These are phyloP conservation scores for Exophiala spinifera DNA, from an alignment of 2,329 filamentous ascomycete genomes.

Conservation along the genomic window DNA sequence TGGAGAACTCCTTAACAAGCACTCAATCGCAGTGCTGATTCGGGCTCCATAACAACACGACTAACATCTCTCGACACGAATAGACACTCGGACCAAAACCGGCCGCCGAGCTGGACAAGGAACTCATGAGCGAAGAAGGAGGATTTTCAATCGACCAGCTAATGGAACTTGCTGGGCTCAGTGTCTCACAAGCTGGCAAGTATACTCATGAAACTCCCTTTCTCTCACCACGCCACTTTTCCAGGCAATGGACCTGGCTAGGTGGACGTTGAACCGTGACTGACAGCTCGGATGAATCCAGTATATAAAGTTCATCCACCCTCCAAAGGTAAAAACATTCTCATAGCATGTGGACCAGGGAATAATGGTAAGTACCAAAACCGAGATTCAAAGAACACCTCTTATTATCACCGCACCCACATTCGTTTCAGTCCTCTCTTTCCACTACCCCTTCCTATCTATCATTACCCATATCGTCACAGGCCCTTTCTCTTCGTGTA, in stretches of 20 bases:
- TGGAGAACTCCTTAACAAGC: no score
- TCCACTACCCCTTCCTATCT: neutral
- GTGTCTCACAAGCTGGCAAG: slow-evolving; percentile 82
- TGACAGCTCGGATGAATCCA: slow-evolving; percentile 35
- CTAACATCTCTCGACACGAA: neutral
- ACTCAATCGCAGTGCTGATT: no score
- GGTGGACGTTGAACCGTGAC: no score
- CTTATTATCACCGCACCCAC: no score
- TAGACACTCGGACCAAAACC: slow-evolving; percentile 83
- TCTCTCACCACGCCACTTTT: no score
- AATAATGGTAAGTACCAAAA: slow-evolving; percentile 51
- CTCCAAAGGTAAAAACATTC: slow-evolving; percentile 65
- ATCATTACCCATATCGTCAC: no score
- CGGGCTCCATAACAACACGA: no score
- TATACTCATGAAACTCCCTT: no score
- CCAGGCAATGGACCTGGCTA: no score
- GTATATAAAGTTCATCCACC: slow-evolving; percentile 82
- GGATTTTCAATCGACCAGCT: slow-evolving; percentile 94
- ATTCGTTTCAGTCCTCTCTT: no score
- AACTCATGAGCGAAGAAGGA: slow-evolving; percentile 80
- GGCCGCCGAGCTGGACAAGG: slow-evolving; percentile 82
- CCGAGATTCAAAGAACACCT: no score
- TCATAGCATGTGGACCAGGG: slow-evolving; percentile 86
- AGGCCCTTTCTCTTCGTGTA: no score
- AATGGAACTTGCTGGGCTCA: slow-evolving; percentile 93